A percentile compares a stretch with the other conserved stretches of the same genome.
These are phyloP conservation scores for Parachaetomium inaequale DNA, from an alignment of 495 filamentous ascomycete genomes.

Conservation along the genomic window DNA sequence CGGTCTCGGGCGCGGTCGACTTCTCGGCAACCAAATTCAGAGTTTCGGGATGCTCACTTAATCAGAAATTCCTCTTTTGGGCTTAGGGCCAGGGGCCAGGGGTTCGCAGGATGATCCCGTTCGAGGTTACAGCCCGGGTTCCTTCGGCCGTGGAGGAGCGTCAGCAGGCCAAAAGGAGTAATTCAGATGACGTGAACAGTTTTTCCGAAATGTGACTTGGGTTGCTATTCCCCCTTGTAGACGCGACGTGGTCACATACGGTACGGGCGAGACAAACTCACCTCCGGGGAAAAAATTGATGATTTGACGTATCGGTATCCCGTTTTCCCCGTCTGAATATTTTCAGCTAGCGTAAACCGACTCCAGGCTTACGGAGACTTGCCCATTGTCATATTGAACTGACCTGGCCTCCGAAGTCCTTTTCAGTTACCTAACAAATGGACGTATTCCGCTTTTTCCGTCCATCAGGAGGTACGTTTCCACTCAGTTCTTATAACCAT, in stretches of 20 bases:
- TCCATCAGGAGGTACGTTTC: not conserved
- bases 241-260: not conserved
- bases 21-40: no score
- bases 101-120: not conserved
- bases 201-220: no score
- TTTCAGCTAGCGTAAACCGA: no score
- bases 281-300: not conserved
- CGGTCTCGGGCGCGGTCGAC: no score
- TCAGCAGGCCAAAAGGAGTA: not conserved
- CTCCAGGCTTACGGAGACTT: no score
- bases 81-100: not conserved
- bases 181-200: not conserved
- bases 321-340: not conserved
- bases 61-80: not conserved
- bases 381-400: no score
- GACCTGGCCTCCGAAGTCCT: not conserved
- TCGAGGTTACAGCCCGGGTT: not conserved
- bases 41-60: not conserved
- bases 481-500: not conserved
- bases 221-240: not conserved
- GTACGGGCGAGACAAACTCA: not conserved
- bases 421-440: not conserved
- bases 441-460: not conserved
- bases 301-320: not conserved
- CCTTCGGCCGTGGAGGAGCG: not conserved